Conservation (phyloP, 805 yeast genomes). For the Saturnispora serradocipensis region DNA sequence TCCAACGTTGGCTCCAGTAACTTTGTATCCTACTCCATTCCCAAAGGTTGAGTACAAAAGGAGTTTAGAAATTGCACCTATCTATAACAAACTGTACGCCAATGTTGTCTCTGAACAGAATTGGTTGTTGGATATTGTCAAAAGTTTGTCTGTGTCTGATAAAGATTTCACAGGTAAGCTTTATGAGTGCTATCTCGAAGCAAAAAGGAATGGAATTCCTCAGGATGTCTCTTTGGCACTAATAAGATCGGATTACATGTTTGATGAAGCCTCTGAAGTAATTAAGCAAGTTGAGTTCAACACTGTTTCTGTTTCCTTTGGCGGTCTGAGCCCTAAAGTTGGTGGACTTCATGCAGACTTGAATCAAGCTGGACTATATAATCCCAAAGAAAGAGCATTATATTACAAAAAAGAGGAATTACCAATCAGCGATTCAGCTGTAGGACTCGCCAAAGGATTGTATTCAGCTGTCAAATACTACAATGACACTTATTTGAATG, state of each 20-base stretch:
- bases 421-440: slow-evolving; percentile 56
- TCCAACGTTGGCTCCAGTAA: slow-evolving; percentile 73
- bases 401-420: slow-evolving; percentile 39
- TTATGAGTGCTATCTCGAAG: slow-evolving; percentile 47
- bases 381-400: slow-evolving; percentile 33
- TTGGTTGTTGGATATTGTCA: slow-evolving; percentile 56
- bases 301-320: slow-evolving; percentile 92
- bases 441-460: slow-evolving; percentile 57
- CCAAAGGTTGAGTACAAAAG: slow-evolving; percentile 56
- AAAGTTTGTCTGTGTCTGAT: slow-evolving; percentile 50
- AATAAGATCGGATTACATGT: slow-evolving; percentile 85
- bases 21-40: slow-evolving; percentile 85
- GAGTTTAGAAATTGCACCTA: slow-evolving; percentile 56
- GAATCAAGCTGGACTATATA: slow-evolving; percentile 50
- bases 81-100: slow-evolving; percentile 68
- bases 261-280: slow-evolving; percentile 38
- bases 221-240: slow-evolving; percentile 74
- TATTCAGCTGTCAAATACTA: slow-evolving; percentile 58
- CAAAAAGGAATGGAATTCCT: slow-evolving; percentile 38
- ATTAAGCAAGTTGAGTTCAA: slow-evolving; percentile 95
- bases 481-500: slow-evolving; percentile 22
- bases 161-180: slow-evolving; percentile 75
- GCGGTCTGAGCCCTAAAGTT: slow-evolving; percentile 77
- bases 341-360: slow-evolving; percentile 65
- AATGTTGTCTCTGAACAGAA: slow-evolving; percentile 46